These are phyloP conservation scores for Orbilia brochopaga DNA, from an alignment of 2,329 filamentous ascomycete genomes.

Conservation along the genomic window DNA sequence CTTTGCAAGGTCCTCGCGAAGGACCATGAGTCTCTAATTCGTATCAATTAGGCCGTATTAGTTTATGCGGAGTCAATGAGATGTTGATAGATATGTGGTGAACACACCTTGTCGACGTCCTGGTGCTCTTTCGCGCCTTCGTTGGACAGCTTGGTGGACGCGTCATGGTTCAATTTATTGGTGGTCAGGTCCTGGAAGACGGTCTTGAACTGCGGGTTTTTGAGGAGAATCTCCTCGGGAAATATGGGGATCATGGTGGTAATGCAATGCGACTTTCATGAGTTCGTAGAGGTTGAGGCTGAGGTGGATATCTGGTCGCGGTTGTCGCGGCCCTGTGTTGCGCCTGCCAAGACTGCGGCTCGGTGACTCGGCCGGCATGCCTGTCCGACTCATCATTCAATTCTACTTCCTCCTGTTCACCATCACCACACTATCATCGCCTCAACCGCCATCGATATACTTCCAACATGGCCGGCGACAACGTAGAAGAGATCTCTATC, in stretches of 20 bases:
- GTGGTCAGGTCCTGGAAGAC: constrained; percentile 53
- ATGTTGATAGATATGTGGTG: background rate
- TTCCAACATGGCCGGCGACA: constrained; percentile 32
- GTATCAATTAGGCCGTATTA: background rate
- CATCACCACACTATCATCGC: background rate
- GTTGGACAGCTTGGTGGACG: constrained; percentile 38
- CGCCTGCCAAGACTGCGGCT: background rate
- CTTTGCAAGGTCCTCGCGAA: constrained; percentile 35
- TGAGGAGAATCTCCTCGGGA: constrained; percentile 50
- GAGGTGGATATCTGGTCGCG: background rate
- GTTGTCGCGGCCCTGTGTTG: background rate
- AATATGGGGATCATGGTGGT: constrained; percentile 53
- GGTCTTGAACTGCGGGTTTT: constrained; percentile 53
- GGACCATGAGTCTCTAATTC: constrained; percentile 31
- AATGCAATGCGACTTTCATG: background rate
- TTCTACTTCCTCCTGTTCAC: background rate
- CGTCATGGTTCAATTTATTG: constrained; percentile 52
- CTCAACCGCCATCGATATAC: background rate
- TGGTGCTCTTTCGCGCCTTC: constrained; percentile 36
- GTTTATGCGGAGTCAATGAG: background rate
- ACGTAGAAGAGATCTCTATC: constrained; percentile 66
- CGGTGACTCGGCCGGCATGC: background rate
- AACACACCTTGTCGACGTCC: constrained; percentile 41
- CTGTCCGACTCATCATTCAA: constrained; percentile 1
- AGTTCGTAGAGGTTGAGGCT: background rate